Conservation (phyloP, 306 rosid genomes). For the Cucumis melo region DNA sequence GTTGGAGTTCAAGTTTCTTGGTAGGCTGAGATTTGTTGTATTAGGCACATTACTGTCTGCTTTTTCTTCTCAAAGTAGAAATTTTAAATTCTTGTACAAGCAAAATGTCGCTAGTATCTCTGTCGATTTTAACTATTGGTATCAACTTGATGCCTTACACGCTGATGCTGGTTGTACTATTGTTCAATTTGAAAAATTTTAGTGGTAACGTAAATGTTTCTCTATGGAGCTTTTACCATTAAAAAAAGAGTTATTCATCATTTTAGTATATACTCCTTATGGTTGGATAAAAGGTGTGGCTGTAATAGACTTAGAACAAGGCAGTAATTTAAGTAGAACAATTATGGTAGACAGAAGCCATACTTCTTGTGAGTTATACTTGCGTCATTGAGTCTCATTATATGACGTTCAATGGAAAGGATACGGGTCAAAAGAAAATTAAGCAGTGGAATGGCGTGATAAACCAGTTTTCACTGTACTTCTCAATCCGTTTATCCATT, state of each 20-base stretch:
- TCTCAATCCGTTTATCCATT: not conserved
- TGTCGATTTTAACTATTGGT: not conserved
- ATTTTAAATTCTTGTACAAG: too few species aligned
- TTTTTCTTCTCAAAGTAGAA: too few species aligned
- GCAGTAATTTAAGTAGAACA: not conserved
- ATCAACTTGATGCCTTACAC: not conserved
- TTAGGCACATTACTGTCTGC: not conserved
- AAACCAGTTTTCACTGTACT: not conserved
- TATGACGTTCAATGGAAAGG: not conserved
- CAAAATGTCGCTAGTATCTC: not conserved
- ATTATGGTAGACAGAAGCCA: not conserved
- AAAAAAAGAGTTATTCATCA: not conserved
- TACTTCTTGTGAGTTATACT: not conserved
- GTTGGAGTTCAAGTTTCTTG: slow-evolving; percentile 67
- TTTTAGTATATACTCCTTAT: not conserved
- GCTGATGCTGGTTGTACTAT: not conserved
- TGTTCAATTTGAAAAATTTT: not conserved
- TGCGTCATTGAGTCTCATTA: not conserved
- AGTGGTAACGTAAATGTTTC: not conserved
- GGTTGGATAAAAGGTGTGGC: not conserved
- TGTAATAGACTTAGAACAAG: not conserved
- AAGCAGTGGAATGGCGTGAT: not conserved
- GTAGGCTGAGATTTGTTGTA: slow-evolving; percentile 23
- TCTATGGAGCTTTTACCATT: not conserved
- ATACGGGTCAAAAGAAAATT: not conserved